Conservation (phyloP, 1,284 basidiomycete genomes). For the Rhodotorula sp. region DNA sequence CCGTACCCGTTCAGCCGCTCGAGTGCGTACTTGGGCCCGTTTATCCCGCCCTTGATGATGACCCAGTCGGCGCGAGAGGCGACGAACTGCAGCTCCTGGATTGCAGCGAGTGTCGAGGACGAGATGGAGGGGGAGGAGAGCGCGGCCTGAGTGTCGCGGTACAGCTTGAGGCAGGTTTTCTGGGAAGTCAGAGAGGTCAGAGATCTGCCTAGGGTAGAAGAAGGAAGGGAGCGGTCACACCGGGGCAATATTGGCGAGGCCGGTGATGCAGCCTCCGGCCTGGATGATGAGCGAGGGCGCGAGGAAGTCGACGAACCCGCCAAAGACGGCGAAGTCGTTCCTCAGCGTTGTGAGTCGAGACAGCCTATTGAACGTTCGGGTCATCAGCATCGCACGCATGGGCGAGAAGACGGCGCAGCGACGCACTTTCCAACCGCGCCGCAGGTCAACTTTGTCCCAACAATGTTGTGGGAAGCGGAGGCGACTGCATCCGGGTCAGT, state of each 20-base stretch:
- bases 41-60: constrained; percentile 28
- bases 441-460: constrained; percentile 40
- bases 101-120: neutral
- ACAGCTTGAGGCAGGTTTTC: constrained; percentile 40
- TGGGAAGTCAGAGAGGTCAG: neutral
- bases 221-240: constrained; percentile 6
- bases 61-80: constrained; percentile 33
- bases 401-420: too few relatives aligned
- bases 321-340: constrained; percentile 38
- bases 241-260: constrained; percentile 31
- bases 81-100: constrained; percentile 14
- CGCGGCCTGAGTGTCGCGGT: constrained; percentile 23
- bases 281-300: constrained; percentile 20
- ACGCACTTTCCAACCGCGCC: constrained; percentile 30
- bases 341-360: constrained; percentile 29
- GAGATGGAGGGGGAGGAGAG: constrained; percentile 3
- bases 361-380: constrained; percentile 8
- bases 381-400: neutral
- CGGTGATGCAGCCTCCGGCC: constrained; percentile 37
- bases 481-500: constrained; percentile 15
- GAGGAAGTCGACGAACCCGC: constrained; percentile 41
- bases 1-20: constrained; percentile 24
- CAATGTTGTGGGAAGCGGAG: constrained; percentile 16
- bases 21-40: constrained; percentile 31
- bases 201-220: neutral